Evolutionary conservation across 495 filamentous ascomycete genomes (phyloP).

Genomic region (Pyronema domesticum): DNA sequence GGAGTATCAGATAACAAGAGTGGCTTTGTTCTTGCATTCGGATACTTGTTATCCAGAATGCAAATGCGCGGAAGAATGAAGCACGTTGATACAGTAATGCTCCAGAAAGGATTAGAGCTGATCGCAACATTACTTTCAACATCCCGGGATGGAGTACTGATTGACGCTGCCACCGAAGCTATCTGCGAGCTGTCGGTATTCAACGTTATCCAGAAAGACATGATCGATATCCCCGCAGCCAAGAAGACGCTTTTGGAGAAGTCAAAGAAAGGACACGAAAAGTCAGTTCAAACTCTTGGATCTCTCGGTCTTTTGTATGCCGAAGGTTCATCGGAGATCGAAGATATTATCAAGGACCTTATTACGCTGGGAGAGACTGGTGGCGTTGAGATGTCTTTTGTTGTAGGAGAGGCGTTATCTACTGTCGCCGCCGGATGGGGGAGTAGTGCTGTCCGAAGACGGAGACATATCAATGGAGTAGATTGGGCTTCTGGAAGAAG

Average conservation of each 20-base stretch:
- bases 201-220: slow-evolving; percentile 32
- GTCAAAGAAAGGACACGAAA: slow-evolving; percentile 67
- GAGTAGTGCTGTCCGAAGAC: slow-evolving; percentile 40
- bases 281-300: slow-evolving; percentile 59
- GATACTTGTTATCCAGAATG: slow-evolving; percentile 43
- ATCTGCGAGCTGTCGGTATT: slow-evolving; percentile 63
- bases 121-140: slow-evolving; percentile 33
- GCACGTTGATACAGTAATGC: slow-evolving; percentile 24
- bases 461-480: slow-evolving; percentile 41
- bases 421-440: slow-evolving; percentile 65
- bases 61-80: slow-evolving; percentile 30
- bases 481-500: not conserved
- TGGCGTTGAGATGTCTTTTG: slow-evolving; percentile 71
- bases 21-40: slow-evolving; percentile 40
- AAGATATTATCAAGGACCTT: slow-evolving; percentile 38
- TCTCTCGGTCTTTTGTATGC: slow-evolving; percentile 38
- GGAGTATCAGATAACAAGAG: slow-evolving; percentile 24
- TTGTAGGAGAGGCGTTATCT: slow-evolving; percentile 69
- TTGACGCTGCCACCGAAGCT: slow-evolving; percentile 43
- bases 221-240: slow-evolving; percentile 23
- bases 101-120: slow-evolving; percentile 28
- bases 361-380: slow-evolving; percentile 64
- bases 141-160: slow-evolving; percentile 38
- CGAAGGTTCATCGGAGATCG: slow-evolving; percentile 8
- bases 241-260: slow-evolving; percentile 41